phyloP scores from a whole-genome alignment of 2,329 filamentous ascomycete genomes.

The Pleoardoris graminearum region DNA sequence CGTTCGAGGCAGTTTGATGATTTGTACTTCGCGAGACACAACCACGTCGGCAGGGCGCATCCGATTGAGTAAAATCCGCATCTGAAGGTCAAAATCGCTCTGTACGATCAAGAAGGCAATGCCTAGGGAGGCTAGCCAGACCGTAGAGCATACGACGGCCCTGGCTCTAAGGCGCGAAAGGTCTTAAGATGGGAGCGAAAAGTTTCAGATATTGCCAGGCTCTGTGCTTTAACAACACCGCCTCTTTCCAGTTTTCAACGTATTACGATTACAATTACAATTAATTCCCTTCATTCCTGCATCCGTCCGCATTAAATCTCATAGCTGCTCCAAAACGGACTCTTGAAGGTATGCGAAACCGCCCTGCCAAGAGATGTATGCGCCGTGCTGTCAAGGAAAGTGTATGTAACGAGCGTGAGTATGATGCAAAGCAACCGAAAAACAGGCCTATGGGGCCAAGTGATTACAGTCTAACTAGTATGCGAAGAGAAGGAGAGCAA shows the following conservation, averaged over 20 bases:
- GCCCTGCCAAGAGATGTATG: conserved; percentile 11
- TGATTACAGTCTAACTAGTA: conserved; percentile 1
- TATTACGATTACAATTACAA: conserved; percentile 5
- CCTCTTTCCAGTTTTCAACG: not conserved
- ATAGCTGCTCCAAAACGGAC: not conserved
- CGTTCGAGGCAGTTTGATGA: conserved; percentile 14
- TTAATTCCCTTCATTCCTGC: not conserved
- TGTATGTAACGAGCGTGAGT: conserved; percentile 21
- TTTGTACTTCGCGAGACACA: conserved; percentile 14
- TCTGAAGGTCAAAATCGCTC: not conserved
- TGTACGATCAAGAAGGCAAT: not conserved
- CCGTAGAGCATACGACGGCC: conserved; percentile 9
- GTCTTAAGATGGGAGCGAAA: conserved; percentile 17
- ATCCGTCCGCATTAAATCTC: conserved; percentile 4
- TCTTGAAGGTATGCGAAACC: conserved; percentile 7
- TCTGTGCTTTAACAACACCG: conserved; percentile 19
- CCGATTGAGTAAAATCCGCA: not conserved
- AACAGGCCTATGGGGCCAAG: not conserved
- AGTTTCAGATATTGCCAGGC: conserved; percentile 24
- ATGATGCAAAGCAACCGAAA: conserved; percentile 6
- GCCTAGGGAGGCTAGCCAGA: conserved; percentile 1
- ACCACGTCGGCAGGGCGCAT: not conserved
- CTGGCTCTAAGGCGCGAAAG: conserved; percentile 21
- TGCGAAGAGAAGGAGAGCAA: conserved; percentile 1
- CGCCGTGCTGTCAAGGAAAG: conserved; percentile 10